Base-by-base conservation (phyloP, 2,329 filamentous ascomycete species). In the Fusarium siculi region DNA sequence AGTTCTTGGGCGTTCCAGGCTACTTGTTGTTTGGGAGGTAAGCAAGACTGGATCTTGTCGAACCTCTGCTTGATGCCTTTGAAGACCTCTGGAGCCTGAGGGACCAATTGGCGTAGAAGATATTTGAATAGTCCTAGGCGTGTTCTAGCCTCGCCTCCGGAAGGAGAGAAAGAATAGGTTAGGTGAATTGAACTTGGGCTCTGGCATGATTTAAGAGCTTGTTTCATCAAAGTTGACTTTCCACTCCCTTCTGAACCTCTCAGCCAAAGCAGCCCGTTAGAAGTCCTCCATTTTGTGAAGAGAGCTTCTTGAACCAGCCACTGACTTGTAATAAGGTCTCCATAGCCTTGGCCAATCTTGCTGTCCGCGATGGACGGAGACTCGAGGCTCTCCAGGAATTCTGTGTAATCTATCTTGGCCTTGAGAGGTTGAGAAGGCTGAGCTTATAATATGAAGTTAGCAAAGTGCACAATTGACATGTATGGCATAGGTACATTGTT, bases 191-290 rank as follows among this genome's bases (percentile, higher is more conserved):
- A 15, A 18, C 9, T 43, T 10, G 39, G 46, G 5, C 18, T 18
- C 50, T 32, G 10, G 40, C 47, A 30, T 2, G n/a, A 39, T 4
- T 53, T 21, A 44, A 63, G 34, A 28, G 46, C 46, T 9, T 40
- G 39, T n/a, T 23, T 32, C 62, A 46, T 64, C n/a, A 64, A 23
- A 10, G 57, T 63, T 5, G 62, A 53, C 32, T 64, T 64, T 34
- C 57, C 62, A 25, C 62, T 44, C 4, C 62, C 57, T 2, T 64
- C 62, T 5, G 44, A 52, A 1, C 57, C 61, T 44, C 44, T 40
- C 5, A 64, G 18, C 57, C 44, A 64, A 8, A 64, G 56, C 1
- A 52, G 30, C 19, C 25, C 44, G 2, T 19, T 53, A 5, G 37
- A 62, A 10, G 10, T 21, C 39, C 15, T 39, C 44, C 44, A 63